phyloP scores from a whole-genome alignment of 257 asterid genomes.

The Solanum gracilifrons region DNA sequence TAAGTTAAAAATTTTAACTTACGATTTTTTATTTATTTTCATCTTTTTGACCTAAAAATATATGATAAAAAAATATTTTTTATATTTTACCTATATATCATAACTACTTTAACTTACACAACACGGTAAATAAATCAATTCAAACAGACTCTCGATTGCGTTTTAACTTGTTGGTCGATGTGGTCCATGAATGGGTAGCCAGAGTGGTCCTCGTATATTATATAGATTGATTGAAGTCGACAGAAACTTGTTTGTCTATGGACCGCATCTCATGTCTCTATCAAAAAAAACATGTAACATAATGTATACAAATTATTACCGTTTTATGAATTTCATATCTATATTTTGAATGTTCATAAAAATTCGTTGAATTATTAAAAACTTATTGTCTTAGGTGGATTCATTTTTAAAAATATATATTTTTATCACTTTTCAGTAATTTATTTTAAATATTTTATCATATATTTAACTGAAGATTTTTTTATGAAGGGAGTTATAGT shows the following conservation, averaged over 20 bases:
- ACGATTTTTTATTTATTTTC: no score
- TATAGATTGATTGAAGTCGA: background rate
- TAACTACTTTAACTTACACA: no score
- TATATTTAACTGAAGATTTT: background rate
- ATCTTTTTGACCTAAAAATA: background rate
- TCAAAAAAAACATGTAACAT: background rate
- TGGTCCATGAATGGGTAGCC: background rate
- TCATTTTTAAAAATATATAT: background rate
- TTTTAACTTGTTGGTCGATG: background rate
- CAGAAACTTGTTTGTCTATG: background rate
- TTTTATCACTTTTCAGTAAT: background rate
- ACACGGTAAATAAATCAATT: no score
- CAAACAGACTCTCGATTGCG: background rate
- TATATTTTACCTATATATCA: no score
- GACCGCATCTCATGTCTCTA: background rate
- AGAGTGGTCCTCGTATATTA: background rate
- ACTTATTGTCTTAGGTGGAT: background rate
- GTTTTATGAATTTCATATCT: background rate
- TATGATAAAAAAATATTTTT: no score
- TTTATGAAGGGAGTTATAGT: background rate
- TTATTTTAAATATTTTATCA: background rate
- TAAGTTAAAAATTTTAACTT: no score
- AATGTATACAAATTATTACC: background rate
- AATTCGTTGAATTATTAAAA: background rate
- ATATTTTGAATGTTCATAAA: background rate